phyloP scores from a whole-genome alignment of 140 eudicot genomes.

The Oenanthe javanica region DNA sequence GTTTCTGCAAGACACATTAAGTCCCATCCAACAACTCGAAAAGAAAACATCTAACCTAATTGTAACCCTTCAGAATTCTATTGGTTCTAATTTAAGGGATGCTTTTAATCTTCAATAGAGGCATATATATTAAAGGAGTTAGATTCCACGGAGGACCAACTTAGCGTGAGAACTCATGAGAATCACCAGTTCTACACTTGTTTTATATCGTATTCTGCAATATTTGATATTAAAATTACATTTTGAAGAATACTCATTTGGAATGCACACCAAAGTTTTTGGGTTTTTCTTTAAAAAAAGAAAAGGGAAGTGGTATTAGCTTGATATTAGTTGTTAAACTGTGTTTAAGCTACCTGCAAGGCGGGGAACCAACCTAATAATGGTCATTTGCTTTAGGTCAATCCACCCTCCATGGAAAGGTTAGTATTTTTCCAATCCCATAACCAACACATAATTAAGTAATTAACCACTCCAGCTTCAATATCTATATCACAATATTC shows the following conservation, averaged over 20 bases:
- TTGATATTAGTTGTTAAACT: neutral
- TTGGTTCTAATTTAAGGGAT: neutral
- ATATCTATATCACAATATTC: neutral
- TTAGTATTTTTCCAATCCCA: neutral
- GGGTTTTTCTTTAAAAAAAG: neutral
- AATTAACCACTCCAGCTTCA: neutral
- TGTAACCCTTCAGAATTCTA: neutral
- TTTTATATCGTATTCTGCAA: neutral
- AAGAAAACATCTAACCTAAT: no score
- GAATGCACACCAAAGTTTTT: neutral
- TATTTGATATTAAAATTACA: no score
- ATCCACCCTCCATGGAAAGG: neutral
- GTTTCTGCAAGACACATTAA: neutral
- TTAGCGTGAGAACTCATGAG: no score
- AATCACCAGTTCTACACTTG: no score
- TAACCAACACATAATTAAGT: neutral
- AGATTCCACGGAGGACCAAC: neutral
- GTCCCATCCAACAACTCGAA: no score
- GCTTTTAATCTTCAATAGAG: neutral
- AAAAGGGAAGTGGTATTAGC: neutral
- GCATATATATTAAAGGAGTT: neutral
- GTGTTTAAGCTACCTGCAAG: neutral
- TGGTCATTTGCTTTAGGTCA: conserved; percentile 8
- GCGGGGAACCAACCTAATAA: neutral
- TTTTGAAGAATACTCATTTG: neutral